phyloP scores from a whole-genome alignment of 2,329 filamentous ascomycete species.

The Myrmaecium sp. region DNA sequence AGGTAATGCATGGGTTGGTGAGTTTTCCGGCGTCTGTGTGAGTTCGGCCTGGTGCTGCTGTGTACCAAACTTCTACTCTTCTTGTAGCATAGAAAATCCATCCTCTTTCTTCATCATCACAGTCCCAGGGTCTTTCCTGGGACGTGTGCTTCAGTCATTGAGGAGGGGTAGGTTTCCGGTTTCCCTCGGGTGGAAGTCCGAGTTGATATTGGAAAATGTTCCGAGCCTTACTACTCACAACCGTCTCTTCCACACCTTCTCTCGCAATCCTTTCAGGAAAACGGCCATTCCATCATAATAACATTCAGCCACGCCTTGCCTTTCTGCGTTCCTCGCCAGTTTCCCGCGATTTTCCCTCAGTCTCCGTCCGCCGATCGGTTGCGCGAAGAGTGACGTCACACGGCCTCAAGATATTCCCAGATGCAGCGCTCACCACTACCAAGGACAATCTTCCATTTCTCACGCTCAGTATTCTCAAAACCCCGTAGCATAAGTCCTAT shows the following conservation, averaged over 20 bases:
- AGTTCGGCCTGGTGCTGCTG: no score
- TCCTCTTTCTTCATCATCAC: constrained; percentile 14
- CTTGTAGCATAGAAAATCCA: constrained; percentile 16
- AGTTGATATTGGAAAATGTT: not conserved
- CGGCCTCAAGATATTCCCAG: constrained; percentile 1
- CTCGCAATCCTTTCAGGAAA: no score
- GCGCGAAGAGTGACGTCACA: constrained; percentile 4
- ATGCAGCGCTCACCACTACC: no score
- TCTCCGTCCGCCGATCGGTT: no score
- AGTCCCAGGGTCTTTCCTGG: not conserved
- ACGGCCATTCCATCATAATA: no score
- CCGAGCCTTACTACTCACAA: not conserved
- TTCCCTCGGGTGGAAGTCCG: not conserved
- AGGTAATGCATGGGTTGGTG: constrained; percentile 9
- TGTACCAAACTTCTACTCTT: constrained; percentile 15
- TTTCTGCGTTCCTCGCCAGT: no score
- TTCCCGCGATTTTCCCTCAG: no score
- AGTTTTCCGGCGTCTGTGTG: constrained; percentile 7
- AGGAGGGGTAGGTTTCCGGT: no score
- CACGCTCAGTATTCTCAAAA: no score
- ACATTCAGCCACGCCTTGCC: no score
- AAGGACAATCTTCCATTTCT: constrained; percentile 1
- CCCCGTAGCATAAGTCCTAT: no score
- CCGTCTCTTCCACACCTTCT: not conserved
- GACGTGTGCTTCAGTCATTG: no score